These are phyloP conservation scores for Inga leiocalycina DNA, from an alignment of 306 rosid species.

Conservation along the genomic window DNA sequence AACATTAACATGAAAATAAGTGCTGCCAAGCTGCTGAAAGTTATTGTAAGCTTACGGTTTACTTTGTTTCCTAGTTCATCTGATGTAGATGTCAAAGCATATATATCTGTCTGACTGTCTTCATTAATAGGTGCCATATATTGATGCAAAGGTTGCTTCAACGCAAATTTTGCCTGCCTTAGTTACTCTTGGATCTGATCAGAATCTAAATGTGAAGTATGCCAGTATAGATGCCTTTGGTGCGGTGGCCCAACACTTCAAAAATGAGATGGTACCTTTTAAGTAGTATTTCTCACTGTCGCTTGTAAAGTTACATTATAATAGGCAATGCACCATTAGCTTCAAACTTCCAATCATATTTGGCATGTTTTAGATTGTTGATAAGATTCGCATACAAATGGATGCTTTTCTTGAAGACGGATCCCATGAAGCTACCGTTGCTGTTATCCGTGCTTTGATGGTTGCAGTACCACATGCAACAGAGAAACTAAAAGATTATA, in stretches of 20 bases:
- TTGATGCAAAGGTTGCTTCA: slow-evolving; percentile 89
- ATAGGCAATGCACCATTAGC: slow-evolving; percentile 23
- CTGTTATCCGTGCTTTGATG: slow-evolving; percentile 89
- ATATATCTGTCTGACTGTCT: slow-evolving; percentile 17
- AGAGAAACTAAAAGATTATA: slow-evolving; percentile 92
- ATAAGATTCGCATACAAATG: slow-evolving; percentile 97
- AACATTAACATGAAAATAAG: slow-evolving; percentile 73
- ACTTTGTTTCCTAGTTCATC: slow-evolving; percentile 37
- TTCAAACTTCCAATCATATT: slow-evolving; percentile 40
- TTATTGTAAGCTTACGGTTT: slow-evolving; percentile 61
- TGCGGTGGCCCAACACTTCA: slow-evolving; percentile 92
- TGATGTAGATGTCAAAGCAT: slow-evolving; percentile 33
- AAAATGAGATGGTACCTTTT: slow-evolving; percentile 76
- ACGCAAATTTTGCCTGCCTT: slow-evolving; percentile 95
- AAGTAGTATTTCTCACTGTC: slow-evolving; percentile 31
- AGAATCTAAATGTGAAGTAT: slow-evolving; percentile 82
- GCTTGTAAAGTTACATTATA: slow-evolving; percentile 26
- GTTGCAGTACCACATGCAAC: slow-evolving; percentile 94
- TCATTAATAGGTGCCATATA: slow-evolving; percentile 71
- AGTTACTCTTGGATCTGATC: slow-evolving; percentile 93
- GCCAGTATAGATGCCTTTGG: slow-evolving; percentile 98
- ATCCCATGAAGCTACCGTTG: slow-evolving; percentile 90
- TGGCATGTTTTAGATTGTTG: slow-evolving; percentile 70
- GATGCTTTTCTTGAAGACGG: slow-evolving; percentile 99
- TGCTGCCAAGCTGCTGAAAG: slow-evolving; percentile 86